These are phyloP conservation scores for Fusarium brevicatenulatum DNA, from an alignment of 2,329 filamentous ascomycete genomes.

Conservation along the genomic window DNA sequence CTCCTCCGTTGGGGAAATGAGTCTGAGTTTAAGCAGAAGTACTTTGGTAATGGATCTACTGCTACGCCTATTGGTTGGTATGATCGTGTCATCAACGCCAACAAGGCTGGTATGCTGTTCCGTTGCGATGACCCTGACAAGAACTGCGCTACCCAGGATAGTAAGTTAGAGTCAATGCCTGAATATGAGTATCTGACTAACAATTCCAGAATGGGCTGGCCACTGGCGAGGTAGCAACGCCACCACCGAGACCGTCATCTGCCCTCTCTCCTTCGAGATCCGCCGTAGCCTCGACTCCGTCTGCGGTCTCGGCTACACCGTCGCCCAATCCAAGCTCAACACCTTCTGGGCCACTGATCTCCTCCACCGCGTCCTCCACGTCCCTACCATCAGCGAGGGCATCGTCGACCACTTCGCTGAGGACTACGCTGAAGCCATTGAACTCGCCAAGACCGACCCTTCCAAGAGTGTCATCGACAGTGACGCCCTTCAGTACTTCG, in stretches of 20 bases:
- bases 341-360: slow-evolving; percentile 74
- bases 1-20: slow-evolving; percentile 66
- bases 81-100: slow-evolving; percentile 66
- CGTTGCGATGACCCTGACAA: slow-evolving; percentile 75
- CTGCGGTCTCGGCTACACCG: slow-evolving; percentile 71
- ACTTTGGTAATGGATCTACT: slow-evolving; percentile 71
- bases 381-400: slow-evolving; percentile 68
- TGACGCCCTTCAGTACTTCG: slow-evolving; percentile 74
- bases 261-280: slow-evolving; percentile 67
- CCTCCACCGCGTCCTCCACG: slow-evolving; percentile 73
- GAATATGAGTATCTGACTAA: background rate
- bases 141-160: slow-evolving; percentile 66
- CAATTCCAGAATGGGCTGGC: slow-evolving; percentile 66
- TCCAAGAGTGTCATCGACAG: slow-evolving; percentile 65
- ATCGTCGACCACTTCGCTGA: slow-evolving; percentile 71
- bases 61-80: slow-evolving; percentile 70
- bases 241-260: slow-evolving; percentile 75
- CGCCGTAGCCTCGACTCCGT: slow-evolving; percentile 67
- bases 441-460: slow-evolving; percentile 60
- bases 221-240: slow-evolving; percentile 75
- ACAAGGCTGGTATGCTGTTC: slow-evolving; percentile 68
- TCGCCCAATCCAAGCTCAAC: slow-evolving; percentile 65
- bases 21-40: slow-evolving; percentile 70
- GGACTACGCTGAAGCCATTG: slow-evolving; percentile 64
- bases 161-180: slow-evolving; percentile 35